Conservation (phyloP, 2,329 filamentous ascomycete genomes). For the Neobulgaria alba region DNA sequence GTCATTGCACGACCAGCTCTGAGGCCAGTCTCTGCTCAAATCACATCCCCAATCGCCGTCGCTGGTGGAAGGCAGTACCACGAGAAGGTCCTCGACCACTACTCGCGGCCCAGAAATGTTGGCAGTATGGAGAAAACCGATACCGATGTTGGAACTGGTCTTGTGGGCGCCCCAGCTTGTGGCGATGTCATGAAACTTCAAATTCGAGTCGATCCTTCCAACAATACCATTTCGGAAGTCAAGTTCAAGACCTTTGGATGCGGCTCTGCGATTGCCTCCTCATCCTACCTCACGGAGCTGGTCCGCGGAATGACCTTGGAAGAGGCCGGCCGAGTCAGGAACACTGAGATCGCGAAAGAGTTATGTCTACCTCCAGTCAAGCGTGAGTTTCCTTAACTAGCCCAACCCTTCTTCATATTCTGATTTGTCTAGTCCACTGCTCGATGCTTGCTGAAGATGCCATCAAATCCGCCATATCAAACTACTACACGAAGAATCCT, state of each 20-base stretch:
- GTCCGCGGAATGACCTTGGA: constrained; percentile 95
- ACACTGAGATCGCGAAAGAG: constrained; percentile 98
- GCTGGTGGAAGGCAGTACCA: constrained; percentile 27
- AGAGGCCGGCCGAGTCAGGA: constrained; percentile 84
- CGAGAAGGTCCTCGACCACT: constrained; percentile 63
- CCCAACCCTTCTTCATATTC: constrained; percentile 6
- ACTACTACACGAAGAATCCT: constrained; percentile 89
- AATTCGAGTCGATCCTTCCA: constrained; percentile 82
- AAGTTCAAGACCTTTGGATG: constrained; percentile 99
- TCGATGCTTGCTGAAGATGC: constrained; percentile 89
- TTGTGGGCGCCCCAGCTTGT: constrained; percentile 84
- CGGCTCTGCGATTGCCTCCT: constrained; percentile 88
- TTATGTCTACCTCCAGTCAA: constrained; percentile 83
- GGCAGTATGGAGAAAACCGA: constrained; percentile 74
- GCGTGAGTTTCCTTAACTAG: constrained; percentile 44
- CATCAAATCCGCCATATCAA: constrained; percentile 83
- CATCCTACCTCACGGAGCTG: constrained; percentile 88
- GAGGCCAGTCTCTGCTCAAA: constrained; percentile 16
- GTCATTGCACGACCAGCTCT: constrained; percentile 18
- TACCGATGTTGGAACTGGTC: constrained; percentile 76
- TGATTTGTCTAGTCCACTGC: constrained; percentile 61
- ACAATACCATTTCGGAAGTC: constrained; percentile 84
- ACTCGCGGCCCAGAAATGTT: constrained; percentile 70
- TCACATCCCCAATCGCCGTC: constrained; percentile 20
- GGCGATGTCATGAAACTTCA: constrained; percentile 93